Conservation (phyloP, 768 basidiomycete genomes). For the Mycena filopes region DNA sequence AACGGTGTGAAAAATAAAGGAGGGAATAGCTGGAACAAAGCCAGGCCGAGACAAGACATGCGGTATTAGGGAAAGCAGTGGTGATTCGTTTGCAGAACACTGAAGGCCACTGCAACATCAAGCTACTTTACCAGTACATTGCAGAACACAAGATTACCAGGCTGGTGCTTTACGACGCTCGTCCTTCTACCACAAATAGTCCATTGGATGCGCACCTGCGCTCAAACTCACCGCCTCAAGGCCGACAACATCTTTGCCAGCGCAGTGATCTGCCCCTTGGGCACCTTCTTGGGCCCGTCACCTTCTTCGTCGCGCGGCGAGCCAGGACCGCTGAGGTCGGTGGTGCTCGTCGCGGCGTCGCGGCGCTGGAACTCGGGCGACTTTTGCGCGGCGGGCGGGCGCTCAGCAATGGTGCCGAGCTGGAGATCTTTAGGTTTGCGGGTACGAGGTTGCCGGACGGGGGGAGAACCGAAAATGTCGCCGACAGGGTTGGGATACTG, state of each 20-base stretch:
- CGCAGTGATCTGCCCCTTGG: constrained; percentile 90
- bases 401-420: constrained; percentile 82
- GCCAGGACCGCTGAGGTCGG: constrained; percentile 60
- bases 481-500: constrained; percentile 64
- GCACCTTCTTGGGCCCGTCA: constrained; percentile 76
- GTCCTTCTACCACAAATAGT: constrained; percentile 33
- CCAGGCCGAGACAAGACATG: constrained; percentile 31
- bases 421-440: constrained; percentile 73
- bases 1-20: constrained; percentile 33
- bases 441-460: constrained; percentile 71
- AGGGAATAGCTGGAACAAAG: constrained; percentile 37
- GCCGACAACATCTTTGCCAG: constrained; percentile 93
- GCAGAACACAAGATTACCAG: constrained; percentile 49
- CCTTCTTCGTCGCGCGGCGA: constrained; percentile 53
- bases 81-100: constrained; percentile 34
- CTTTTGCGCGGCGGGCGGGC: constrained; percentile 57
- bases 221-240: constrained; percentile 67
- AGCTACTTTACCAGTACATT: constrained; percentile 67
- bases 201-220: constrained; percentile 32
- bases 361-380: constrained; percentile 59
- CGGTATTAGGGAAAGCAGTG: constrained; percentile 28
- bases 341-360: constrained; percentile 82
- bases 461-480: constrained; percentile 71
- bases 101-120: constrained; percentile 55
- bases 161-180: constrained; percentile 42